Conservation (phyloP, 495 filamentous ascomycete genomes). For the Amorphotheca resinae region DNA sequence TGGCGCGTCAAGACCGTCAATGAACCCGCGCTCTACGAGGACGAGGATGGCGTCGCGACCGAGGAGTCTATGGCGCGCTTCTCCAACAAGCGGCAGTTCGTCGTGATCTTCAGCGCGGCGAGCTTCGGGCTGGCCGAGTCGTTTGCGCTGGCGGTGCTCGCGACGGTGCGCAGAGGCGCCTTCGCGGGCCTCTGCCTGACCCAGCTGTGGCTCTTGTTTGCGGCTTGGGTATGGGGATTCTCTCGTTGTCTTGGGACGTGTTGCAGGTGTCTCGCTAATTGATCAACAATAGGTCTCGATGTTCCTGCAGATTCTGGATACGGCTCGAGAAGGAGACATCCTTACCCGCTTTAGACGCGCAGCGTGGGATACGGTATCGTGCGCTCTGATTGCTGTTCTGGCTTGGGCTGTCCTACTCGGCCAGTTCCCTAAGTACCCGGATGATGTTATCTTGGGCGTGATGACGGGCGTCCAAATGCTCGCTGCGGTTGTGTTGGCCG, state of each 20-base stretch:
- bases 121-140: constrained; percentile 4
- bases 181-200: not conserved
- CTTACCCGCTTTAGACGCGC: not conserved
- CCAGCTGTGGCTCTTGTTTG: not conserved
- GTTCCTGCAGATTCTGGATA: not conserved
- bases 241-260: not conserved
- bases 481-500: constrained; percentile 19
- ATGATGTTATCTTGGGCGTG: constrained; percentile 18
- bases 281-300: not conserved
- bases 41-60: constrained; percentile 49
- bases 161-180: not conserved
- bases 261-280: not conserved
- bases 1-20: not conserved
- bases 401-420: not conserved
- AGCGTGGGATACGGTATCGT: not conserved
- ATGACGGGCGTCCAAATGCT: constrained; percentile 23
- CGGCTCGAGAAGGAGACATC: not conserved
- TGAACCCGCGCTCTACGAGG: constrained; percentile 33
- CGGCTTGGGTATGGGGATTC: constrained; percentile 6
- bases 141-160: constrained; percentile 3
- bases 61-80: constrained; percentile 40
- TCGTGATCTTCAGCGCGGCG: constrained; percentile 2
- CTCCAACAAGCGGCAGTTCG: constrained; percentile 25
- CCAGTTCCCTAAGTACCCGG: not conserved
- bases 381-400: not conserved